Conservation (phyloP, 1,139 yeast species). For the Geotrichum histeridarum region DNA sequence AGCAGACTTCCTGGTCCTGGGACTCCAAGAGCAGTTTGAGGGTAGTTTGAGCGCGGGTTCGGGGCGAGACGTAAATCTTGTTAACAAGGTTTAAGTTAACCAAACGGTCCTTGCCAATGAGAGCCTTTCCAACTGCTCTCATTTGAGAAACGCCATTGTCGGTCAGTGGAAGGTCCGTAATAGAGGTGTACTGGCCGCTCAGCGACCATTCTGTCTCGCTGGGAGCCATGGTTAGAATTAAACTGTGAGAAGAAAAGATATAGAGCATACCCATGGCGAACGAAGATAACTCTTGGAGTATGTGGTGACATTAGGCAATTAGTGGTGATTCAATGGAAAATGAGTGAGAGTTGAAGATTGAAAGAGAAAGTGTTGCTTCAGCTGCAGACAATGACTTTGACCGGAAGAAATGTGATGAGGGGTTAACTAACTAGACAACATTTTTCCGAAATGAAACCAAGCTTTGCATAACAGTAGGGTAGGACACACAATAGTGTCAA, state of each 20-base stretch:
- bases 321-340: not conserved
- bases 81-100: conserved; percentile 61
- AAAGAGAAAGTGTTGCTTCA: too few relatives aligned
- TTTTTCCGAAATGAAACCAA: too few relatives aligned
- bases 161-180: conserved; percentile 76
- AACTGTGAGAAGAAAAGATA: not conserved
- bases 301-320: not conserved
- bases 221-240: conserved; percentile 18
- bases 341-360: not conserved
- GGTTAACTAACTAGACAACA: too few relatives aligned
- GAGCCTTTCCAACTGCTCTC: conserved; percentile 62
- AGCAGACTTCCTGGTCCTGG: conserved; percentile 4
- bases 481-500: too few relatives aligned
- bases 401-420: too few relatives aligned
- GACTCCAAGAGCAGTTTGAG: conserved; percentile 48
- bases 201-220: conserved; percentile 95
- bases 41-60: conserved; percentile 73
- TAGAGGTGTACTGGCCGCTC: conserved; percentile 84
- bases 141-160: conserved; percentile 72
- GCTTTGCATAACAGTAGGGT: too few relatives aligned
- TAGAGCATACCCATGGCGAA: conserved; percentile 57
- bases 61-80: conserved; percentile 70
- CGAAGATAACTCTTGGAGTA: conserved; percentile 71
- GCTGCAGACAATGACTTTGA: too few relatives aligned
- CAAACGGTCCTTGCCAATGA: conserved; percentile 58